Percentiles rank a stretch among this genome's conserved stretches.
phyloP scores from a whole-genome alignment of 441 rosid genomes.

The Breynia disticha region DNA sequence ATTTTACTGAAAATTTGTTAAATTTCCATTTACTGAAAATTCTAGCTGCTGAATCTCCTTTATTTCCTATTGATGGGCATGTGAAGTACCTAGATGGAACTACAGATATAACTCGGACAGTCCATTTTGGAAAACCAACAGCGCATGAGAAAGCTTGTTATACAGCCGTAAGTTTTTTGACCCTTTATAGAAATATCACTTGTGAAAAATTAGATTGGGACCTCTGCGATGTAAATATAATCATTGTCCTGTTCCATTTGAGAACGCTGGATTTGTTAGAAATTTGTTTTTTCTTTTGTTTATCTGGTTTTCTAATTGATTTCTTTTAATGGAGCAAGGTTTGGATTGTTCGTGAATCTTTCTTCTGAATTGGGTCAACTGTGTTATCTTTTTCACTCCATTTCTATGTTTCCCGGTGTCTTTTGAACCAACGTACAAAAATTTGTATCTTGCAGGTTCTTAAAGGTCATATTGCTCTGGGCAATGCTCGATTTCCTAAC shows the following conservation, averaged over 20 bases:
- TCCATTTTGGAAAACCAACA: slow-evolving; percentile 94
- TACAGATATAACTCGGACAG: slow-evolving; percentile 91
- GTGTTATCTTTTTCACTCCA: too few species aligned
- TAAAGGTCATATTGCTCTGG: slow-evolving; percentile 88
- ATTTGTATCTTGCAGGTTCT: slow-evolving; percentile 41
- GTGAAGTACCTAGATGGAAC: slow-evolving; percentile 92
- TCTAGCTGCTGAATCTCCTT: slow-evolving; percentile 14
- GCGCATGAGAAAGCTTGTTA: slow-evolving; percentile 82
- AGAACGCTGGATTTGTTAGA: too few species aligned
- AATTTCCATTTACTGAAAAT: background rate
- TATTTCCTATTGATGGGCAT: slow-evolving; percentile 13
- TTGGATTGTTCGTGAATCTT: too few species aligned
- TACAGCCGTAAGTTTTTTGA: slow-evolving; percentile 50
- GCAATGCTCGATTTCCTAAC: slow-evolving; percentile 75
- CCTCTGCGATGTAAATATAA: too few species aligned
- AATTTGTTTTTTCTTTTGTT: too few species aligned
- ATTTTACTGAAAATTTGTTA: background rate
- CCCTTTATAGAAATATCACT: background rate
- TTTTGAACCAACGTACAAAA: background rate
- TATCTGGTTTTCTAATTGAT: too few species aligned
- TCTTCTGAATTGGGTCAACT: too few species aligned
- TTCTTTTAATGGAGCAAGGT: too few species aligned
- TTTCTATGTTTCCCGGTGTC: background rate
- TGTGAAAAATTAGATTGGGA: background rate
- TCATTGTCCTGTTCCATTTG: too few species aligned